Conservation (phyloP, 192 early-diverging fungal species). For the Coemansia sp. region DNA sequence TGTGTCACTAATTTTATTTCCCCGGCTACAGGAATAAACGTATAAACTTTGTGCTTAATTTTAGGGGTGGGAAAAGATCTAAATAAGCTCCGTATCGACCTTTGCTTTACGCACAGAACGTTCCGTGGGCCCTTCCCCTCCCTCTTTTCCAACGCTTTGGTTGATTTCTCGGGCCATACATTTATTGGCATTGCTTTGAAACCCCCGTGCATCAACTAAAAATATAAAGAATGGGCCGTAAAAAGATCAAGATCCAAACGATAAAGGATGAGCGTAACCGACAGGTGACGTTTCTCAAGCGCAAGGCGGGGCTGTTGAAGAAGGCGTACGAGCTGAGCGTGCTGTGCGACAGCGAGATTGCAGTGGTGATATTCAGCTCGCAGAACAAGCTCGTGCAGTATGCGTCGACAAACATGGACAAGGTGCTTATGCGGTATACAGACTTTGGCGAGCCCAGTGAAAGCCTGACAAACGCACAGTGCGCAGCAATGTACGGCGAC, state of each 20-base stretch:
- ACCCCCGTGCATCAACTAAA: background rate
- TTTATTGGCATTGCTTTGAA: background rate
- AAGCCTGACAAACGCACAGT: constrained; percentile 61
- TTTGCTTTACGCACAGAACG: background rate
- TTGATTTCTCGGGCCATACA: background rate
- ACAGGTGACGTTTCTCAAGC: constrained; percentile 93
- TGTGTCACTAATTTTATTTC: too few species aligned
- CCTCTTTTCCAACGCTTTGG: background rate
- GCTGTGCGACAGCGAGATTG: constrained; percentile 93
- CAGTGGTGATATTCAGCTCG: constrained; percentile 89
- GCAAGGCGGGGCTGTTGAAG: constrained; percentile 93
- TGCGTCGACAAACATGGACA: constrained; percentile 91
- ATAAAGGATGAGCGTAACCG: constrained; percentile 90
- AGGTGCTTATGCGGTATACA: constrained; percentile 85
- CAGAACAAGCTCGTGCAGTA: constrained; percentile 94
- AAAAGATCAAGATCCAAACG: constrained; percentile 91
- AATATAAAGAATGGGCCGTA: constrained; percentile 74
- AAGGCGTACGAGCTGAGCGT: constrained; percentile 95
- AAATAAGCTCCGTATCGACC: background rate
- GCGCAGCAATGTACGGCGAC: constrained; percentile 34
- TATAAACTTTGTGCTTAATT: background rate
- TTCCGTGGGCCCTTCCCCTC: too few species aligned
- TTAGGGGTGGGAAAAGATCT: background rate
- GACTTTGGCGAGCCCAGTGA: constrained; percentile 59
- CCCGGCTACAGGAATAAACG: too few species aligned